Conservation (phyloP, 2,329 filamentous ascomycete genomes). For the Hymenoscyphus linearis region DNA sequence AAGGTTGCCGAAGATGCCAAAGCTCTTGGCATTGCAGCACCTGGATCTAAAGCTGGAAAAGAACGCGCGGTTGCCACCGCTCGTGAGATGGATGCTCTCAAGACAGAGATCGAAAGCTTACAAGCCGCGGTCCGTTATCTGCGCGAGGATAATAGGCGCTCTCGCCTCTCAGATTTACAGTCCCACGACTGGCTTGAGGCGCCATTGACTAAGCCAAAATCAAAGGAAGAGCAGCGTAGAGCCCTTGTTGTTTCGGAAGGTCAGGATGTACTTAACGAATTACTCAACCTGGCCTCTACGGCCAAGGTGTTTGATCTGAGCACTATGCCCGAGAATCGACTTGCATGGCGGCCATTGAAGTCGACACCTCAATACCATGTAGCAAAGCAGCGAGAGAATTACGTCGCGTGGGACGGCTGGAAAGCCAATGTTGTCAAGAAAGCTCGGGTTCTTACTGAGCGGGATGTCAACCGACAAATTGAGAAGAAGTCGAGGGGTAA, state of each 20-base stretch:
- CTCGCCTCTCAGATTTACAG: slow-evolving; percentile 51
- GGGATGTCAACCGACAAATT: slow-evolving; percentile 20
- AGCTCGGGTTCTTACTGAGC: slow-evolving; percentile 37
- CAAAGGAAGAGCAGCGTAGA: slow-evolving; percentile 44
- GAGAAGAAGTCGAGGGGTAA: slow-evolving; percentile 18
- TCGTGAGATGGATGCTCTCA: slow-evolving; percentile 67
- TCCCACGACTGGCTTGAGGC: slow-evolving; percentile 58
- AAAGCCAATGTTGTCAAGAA: slow-evolving; percentile 50
- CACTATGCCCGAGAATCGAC: slow-evolving; percentile 50
- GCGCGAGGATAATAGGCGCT: slow-evolving; percentile 60
- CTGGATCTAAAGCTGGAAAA: slow-evolving; percentile 51
- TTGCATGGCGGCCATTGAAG: slow-evolving; percentile 61
- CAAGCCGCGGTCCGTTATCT: slow-evolving; percentile 64
- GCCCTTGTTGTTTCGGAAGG: slow-evolving; percentile 54
- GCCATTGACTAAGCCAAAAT: slow-evolving; percentile 45
- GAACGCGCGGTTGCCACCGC: slow-evolving; percentile 65
- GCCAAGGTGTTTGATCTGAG: slow-evolving; percentile 56
- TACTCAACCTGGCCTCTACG: slow-evolving; percentile 55
- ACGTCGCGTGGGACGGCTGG: slow-evolving; percentile 56
- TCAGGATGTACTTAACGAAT: slow-evolving; percentile 57
- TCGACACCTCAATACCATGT: slow-evolving; percentile 62
- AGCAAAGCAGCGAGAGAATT: slow-evolving; percentile 60
- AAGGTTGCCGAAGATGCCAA: slow-evolving; percentile 61
- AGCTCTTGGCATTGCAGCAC: slow-evolving; percentile 43
- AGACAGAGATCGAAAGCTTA: slow-evolving; percentile 60